Evolutionary conservation across 2,329 filamentous ascomycete species (phyloP).

Genomic region (Hypoxylon sp.): DNA sequence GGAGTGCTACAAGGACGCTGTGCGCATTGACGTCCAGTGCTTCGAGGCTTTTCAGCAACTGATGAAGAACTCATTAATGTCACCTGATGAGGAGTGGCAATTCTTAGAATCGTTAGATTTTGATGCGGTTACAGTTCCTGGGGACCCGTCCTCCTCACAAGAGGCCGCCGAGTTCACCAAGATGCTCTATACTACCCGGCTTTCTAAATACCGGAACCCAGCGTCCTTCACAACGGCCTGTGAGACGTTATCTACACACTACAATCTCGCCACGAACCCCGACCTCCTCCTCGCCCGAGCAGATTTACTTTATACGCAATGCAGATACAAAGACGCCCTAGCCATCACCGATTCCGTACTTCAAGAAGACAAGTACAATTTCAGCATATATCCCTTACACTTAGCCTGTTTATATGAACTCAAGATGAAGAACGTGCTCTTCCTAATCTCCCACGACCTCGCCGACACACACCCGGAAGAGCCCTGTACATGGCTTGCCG

Average conservation of each 20-base stretch:
- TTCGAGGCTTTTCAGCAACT: slow-evolving; percentile 98
- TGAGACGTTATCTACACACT: slow-evolving; percentile 93
- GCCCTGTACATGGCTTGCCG: slow-evolving; percentile 92
- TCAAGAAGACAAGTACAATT: slow-evolving; percentile 88
- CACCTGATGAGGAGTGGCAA: slow-evolving; percentile 88
- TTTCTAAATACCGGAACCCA: slow-evolving; percentile 95
- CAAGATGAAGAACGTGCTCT: slow-evolving; percentile 86
- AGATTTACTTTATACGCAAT: slow-evolving; percentile 94
- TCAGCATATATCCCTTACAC: slow-evolving; percentile 89
- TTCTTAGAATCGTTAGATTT: slow-evolving; percentile 93
- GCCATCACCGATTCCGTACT: slow-evolving; percentile 87
- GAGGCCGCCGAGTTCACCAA: slow-evolving; percentile 95
- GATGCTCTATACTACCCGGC: slow-evolving; percentile 93
- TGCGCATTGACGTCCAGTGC: slow-evolving; percentile 96
- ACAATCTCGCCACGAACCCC: slow-evolving; percentile 86
- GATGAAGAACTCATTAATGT: slow-evolving; percentile 95
- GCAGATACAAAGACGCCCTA: slow-evolving; percentile 89
- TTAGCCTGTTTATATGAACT: slow-evolving; percentile 93
- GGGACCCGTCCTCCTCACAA: slow-evolving; percentile 78
- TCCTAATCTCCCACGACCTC: slow-evolving; percentile 91
- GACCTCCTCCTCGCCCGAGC: slow-evolving; percentile 92
- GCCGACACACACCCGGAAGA: slow-evolving; percentile 93
- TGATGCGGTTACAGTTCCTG: slow-evolving; percentile 79
- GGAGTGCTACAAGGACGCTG: slow-evolving; percentile 98
- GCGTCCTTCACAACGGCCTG: slow-evolving; percentile 86